A percentile compares a stretch with the other conserved stretches of the same genome.
Evolutionary conservation across 78 protist species (phyloP).

Genomic region (Guillardia theta): DNA sequence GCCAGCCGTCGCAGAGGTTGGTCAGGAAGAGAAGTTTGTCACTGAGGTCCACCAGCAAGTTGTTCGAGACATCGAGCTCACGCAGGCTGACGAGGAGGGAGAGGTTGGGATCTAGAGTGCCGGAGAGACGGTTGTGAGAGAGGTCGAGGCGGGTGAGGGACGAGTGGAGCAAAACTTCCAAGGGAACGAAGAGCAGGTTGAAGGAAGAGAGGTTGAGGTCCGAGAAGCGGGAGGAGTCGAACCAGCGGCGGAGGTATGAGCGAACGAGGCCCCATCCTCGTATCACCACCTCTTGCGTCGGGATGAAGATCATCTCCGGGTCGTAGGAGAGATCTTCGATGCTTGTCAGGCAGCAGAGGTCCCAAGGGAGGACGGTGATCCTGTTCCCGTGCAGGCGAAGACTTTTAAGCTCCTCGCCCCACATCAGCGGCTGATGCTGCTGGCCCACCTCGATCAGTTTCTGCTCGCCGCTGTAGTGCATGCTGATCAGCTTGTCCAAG

Average conservation of each 20-base stretch:
- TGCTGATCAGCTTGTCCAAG: not conserved
- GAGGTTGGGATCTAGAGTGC: not conserved
- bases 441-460: not conserved
- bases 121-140: not conserved
- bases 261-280: slow-evolving; percentile 14
- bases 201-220: not conserved
- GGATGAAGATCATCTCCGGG: not conserved
- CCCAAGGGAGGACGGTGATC: not conserved
- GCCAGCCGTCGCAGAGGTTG: not conserved
- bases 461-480: not conserved
- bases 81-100: not conserved
- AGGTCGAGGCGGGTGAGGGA: not conserved
- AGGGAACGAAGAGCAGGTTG: not conserved
- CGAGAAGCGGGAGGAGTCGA: not conserved
- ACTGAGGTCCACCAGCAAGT: not conserved
- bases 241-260: not conserved
- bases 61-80: slow-evolving; percentile 6
- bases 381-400: not conserved
- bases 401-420: not conserved
- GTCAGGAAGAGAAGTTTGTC: not conserved
- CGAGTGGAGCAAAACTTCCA: not conserved
- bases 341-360: not conserved
- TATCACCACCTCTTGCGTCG: not conserved
- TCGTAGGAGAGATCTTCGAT: not conserved
- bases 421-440: not conserved